A percentile compares a stretch with the other conserved stretches of the same genome.
phyloP scores from a whole-genome alignment of 2,329 filamentous ascomycete species.

The Colletotrichum aenigma region DNA sequence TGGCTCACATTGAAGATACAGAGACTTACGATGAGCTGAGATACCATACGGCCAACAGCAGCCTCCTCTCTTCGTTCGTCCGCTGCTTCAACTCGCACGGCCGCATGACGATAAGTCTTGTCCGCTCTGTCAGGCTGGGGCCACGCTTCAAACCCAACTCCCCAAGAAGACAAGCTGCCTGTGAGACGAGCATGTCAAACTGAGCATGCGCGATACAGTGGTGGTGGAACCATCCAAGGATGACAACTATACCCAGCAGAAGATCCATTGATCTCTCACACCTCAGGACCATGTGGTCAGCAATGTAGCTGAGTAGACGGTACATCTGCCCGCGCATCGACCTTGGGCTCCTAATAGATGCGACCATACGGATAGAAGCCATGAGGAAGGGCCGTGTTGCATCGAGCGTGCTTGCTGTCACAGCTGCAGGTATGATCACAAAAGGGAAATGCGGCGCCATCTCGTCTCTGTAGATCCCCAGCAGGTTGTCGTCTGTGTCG shows the following conservation, averaged over 20 bases:
- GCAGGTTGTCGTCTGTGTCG: slow-evolving; percentile 49
- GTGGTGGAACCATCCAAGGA: slow-evolving; percentile 57
- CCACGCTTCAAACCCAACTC: slow-evolving; percentile 51
- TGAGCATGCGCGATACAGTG: slow-evolving; percentile 59
- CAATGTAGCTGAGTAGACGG: slow-evolving; percentile 47
- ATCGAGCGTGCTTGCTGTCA: slow-evolving; percentile 40
- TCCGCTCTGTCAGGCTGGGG: slow-evolving; percentile 45
- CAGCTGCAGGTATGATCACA: slow-evolving; percentile 43
- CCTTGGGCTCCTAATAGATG: slow-evolving; percentile 48
- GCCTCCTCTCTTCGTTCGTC: slow-evolving; percentile 57
- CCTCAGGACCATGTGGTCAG: slow-evolving; percentile 53
- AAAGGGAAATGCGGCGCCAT: slow-evolving; percentile 52
- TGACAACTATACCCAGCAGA: slow-evolving; percentile 51
- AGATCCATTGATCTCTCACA: slow-evolving; percentile 56
- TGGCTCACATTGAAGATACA: fast-evolving
- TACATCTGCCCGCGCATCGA: slow-evolving; percentile 57
- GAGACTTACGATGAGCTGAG: slow-evolving; percentile 53
- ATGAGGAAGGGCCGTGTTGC: slow-evolving; percentile 51
- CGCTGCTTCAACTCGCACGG: slow-evolving; percentile 41
- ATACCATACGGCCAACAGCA: slow-evolving; percentile 59
- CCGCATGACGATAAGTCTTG: slow-evolving; percentile 44
- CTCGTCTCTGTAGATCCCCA: slow-evolving; percentile 47
- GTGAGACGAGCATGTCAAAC: slow-evolving; percentile 52
- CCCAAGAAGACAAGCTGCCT: slow-evolving; percentile 50
- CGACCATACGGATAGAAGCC: slow-evolving; percentile 53